Evolutionary conservation across 768 basidiomycete species (phyloP).

Genomic region (Boletus tomentosulus): DNA sequence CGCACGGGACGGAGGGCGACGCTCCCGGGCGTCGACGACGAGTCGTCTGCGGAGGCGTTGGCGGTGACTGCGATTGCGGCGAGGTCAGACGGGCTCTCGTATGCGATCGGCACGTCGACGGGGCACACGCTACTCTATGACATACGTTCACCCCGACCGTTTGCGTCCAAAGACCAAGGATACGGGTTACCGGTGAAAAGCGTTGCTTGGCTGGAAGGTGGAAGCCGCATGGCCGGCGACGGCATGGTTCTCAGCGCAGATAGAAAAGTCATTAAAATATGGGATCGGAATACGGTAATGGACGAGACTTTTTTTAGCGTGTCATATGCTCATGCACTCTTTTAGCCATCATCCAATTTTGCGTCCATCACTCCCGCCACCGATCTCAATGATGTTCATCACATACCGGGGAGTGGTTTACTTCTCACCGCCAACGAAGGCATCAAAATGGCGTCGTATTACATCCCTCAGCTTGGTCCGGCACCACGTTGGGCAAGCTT

Average conservation of each 20-base stretch:
- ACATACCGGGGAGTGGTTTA: constrained; percentile 84
- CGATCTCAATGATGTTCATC: constrained; percentile 88
- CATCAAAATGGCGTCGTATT: constrained; percentile 93
- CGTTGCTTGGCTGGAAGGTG: constrained; percentile 87
- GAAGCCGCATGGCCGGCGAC: constrained; percentile 77
- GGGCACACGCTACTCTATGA: constrained; percentile 96
- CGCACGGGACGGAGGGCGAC: constrained; percentile 34
- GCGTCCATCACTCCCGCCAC: constrained; percentile 87
- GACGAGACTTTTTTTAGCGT: constrained; percentile 5
- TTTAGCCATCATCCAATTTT: constrained; percentile 79
- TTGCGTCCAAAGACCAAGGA: constrained; percentile 92
- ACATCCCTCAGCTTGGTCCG: constrained; percentile 93
- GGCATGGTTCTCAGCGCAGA: constrained; percentile 90
- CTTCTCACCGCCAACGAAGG: constrained; percentile 93
- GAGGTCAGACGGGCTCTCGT: constrained; percentile 82
- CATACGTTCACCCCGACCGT: constrained; percentile 77
- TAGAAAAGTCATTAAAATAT: constrained; percentile 96
- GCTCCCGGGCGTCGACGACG: constrained; percentile 35
- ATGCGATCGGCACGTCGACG: constrained; percentile 92
- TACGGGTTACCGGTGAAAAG: constrained; percentile 88
- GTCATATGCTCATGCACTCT: background rate
- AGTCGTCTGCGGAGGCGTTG: constrained; percentile 31
- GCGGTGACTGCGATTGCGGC: constrained; percentile 83
- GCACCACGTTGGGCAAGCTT: constrained; percentile 97
- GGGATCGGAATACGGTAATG: constrained; percentile 81